Percentiles rank a stretch among this genome's conserved stretches.
phyloP scores from a whole-genome alignment of 2,329 filamentous ascomycete genomes.

The Hymenoscyphus fraxineus region DNA sequence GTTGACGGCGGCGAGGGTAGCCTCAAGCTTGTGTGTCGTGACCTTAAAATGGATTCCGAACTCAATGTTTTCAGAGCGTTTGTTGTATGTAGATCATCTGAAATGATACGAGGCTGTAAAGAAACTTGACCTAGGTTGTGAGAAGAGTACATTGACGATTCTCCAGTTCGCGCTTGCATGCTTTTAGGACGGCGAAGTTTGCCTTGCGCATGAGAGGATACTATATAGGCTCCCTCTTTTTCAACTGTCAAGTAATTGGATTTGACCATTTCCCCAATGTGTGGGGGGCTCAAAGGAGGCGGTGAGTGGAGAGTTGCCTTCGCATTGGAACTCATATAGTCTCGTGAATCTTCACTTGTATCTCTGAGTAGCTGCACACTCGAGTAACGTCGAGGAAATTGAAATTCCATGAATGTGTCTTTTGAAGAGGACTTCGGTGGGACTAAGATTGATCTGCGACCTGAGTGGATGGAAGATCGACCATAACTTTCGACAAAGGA shows the following conservation, averaged over 20 bases:
- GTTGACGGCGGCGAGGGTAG: not conserved
- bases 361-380: constrained; percentile 20
- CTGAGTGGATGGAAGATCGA: not conserved
- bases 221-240: not conserved
- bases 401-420: constrained; percentile 17
- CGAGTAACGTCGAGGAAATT: constrained; percentile 23
- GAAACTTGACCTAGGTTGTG: constrained; percentile 43
- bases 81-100: not conserved
- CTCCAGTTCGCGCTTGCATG: constrained; percentile 20
- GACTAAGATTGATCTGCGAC: constrained; percentile 22
- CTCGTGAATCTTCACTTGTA: not conserved
- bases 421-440: constrained; percentile 15
- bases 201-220: not conserved
- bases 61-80: not conserved
- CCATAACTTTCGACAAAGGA: not conserved
- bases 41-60: not conserved
- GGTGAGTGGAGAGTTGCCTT: constrained; percentile 6
- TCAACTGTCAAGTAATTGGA: not conserved
- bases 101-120: not conserved
- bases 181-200: constrained; percentile 23
- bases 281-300: constrained; percentile 10
- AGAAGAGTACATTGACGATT: constrained; percentile 17
- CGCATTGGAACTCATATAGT: constrained; percentile 2
- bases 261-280: not conserved
- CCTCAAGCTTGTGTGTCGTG: not conserved